These are phyloP conservation scores for Pyrus hybrid DNA, from an alignment of 331 rosid species.

Conservation along the genomic window DNA sequence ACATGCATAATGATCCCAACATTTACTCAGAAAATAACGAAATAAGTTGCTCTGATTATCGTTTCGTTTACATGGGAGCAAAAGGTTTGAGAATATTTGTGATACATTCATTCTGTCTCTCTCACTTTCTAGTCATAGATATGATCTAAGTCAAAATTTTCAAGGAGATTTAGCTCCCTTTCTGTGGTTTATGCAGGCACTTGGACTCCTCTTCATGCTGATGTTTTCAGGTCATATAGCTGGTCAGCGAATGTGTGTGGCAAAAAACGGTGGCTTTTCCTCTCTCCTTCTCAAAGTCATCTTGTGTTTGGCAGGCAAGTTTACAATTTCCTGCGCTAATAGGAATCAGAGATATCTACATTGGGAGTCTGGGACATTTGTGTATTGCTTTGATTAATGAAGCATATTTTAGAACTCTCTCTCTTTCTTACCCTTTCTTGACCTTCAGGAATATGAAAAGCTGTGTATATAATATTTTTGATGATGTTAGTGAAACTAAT, in stretches of 20 bases:
- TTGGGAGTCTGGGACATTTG: neutral
- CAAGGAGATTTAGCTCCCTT: neutral
- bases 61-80: slow-evolving; percentile 85
- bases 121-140: neutral
- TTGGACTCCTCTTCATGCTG: slow-evolving; percentile 99
- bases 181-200: slow-evolving; percentile 46
- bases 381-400: neutral
- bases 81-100: slow-evolving; percentile 50
- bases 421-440: neutral
- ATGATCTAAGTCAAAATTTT: neutral
- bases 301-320: slow-evolving; percentile 79
- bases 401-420: neutral
- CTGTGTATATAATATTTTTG: slow-evolving; percentile 67
- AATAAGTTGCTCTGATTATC: slow-evolving; percentile 89
- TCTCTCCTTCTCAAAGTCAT: slow-evolving; percentile 73
- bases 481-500: slow-evolving; percentile 51
- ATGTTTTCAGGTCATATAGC: slow-evolving; percentile 91
- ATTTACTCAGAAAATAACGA: slow-evolving; percentile 43
- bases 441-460: slow-evolving; percentile 59
- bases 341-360: neutral
- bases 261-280: slow-evolving; percentile 83
- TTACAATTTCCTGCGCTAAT: slow-evolving; percentile 9
- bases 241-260: slow-evolving; percentile 95
- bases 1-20: slow-evolving; percentile 52
- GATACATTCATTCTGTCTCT: neutral